phyloP scores from a whole-genome alignment of 768 basidiomycete species.

The Hemileccinum rubropunctum region DNA sequence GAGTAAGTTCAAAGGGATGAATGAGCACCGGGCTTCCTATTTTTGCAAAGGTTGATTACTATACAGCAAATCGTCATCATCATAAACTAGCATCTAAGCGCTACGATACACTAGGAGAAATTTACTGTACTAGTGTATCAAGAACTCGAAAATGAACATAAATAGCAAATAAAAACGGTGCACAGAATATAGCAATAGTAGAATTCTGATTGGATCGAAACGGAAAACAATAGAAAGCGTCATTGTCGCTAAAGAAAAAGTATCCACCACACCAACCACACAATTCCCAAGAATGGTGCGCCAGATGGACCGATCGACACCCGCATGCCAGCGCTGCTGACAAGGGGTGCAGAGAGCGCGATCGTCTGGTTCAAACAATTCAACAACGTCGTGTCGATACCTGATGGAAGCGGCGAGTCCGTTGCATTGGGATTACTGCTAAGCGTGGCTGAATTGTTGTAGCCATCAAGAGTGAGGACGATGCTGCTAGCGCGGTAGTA shows the following conservation, averaged over 20 bases:
- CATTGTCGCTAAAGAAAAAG: not conserved
- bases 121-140: too few species aligned
- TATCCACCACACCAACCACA: constrained; percentile 19
- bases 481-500: constrained; percentile 70
- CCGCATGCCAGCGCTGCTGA: constrained; percentile 34
- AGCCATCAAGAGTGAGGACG: constrained; percentile 59
- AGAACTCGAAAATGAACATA: too few species aligned
- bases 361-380: constrained; percentile 64
- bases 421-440: constrained; percentile 37
- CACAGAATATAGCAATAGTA: too few species aligned
- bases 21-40: too few species aligned
- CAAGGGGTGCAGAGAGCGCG: constrained; percentile 53
- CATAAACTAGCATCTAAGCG: too few species aligned
- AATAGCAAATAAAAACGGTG: too few species aligned
- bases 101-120: too few species aligned
- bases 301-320: constrained; percentile 6
- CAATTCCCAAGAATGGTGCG: constrained; percentile 8
- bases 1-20: too few species aligned
- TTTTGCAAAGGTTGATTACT: too few species aligned
- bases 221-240: too few species aligned
- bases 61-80: too few species aligned
- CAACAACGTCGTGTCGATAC: constrained; percentile 49
- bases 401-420: constrained; percentile 49
- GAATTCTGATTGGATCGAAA: too few species aligned
- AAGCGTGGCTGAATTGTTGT: constrained; percentile 59